phyloP scores from a whole-genome alignment of 2,329 filamentous ascomycete genomes.

The Penicillium sp. region DNA sequence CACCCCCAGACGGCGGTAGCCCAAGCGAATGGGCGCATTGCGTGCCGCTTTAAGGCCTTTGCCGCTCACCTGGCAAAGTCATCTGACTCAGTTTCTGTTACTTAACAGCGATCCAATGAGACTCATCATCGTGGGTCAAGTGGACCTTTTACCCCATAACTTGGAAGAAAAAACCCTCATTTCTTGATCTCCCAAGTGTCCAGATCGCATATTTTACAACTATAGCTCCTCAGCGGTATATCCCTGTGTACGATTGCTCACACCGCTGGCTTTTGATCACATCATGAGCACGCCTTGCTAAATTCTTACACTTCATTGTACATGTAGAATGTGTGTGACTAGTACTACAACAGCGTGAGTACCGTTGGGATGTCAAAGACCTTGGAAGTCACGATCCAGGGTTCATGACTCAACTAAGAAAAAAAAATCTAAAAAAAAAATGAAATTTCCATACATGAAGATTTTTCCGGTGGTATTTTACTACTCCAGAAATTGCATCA shows the following conservation, averaged over 20 bases:
- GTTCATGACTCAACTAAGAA: not conserved
- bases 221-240: not conserved
- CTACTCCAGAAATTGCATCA: slow-evolving; percentile 9
- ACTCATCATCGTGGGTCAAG: not conserved
- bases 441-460: not conserved
- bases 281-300: too few species aligned
- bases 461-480: not conserved
- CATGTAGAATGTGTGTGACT: too few species aligned
- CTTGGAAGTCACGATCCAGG: not conserved
- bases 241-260: not conserved
- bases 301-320: too few species aligned
- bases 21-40: slow-evolving; percentile 8
- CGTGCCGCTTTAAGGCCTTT: slow-evolving; percentile 20
- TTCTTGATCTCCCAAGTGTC: slow-evolving; percentile 8
- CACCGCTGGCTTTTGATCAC: not conserved
- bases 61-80: slow-evolving; percentile 22
- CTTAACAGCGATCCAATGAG: slow-evolving; percentile 43
- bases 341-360: not conserved
- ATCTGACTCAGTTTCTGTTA: slow-evolving; percentile 31
- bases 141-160: slow-evolving; percentile 18
- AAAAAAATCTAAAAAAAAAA: not conserved
- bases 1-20: not conserved
- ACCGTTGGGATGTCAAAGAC: too few species aligned
- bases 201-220: slow-evolving; percentile 11
- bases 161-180: slow-evolving; percentile 20